Base-by-base conservation (phyloP, 2,329 filamentous ascomycete genomes). In the Trichoderma asperellum region DNA sequence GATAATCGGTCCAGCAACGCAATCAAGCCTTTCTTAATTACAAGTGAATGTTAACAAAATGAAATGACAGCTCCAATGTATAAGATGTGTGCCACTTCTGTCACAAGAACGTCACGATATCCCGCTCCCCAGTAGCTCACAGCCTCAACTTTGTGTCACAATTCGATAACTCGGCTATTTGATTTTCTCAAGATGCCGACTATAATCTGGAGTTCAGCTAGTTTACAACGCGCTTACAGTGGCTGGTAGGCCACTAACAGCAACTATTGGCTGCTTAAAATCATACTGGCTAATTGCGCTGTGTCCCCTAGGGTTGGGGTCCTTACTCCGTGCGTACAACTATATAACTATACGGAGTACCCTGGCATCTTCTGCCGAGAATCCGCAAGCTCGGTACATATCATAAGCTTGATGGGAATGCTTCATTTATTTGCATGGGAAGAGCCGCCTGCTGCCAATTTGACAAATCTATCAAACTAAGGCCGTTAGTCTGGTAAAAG, bases 261-360 rank as follows among this genome's bases (percentile, higher is more conserved):
- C 24, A 32, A 18, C 35, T 21, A 14, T 56, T 40, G 43, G 35
- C 52, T 65, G 62, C 52, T 65, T 56, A 65, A 56, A 56, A 32
- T 56, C 52, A 56, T 65, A 65, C 14, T 65, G 49, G 49, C 62
- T 64, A 64, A 65, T 56, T 65, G 34, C 49, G 43, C 16, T 65
- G 10, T 27, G 32, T 53, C 35, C n/a, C 14, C 18, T n/a, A 12
- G 16, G 32, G 1, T 29, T 29, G 35, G 57, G 35, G 24, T 60
- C 24, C 27, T 18, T 34, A 16, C 37, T 34, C 58, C 49, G 61
- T 55, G 32, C 47, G 49, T 55, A 40, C 7, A 55, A 27, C 6
- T 11, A 18, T 12, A 24, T 12, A n/a, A 37, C 0, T 18, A 12
- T 49, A 49, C 47, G 47, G 47, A 49, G 47, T 49, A 24, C 47